Evolutionary conservation across 2,329 filamentous ascomycete genomes (phyloP), one percentile per base, ranked within the genome.

Genomic region (Venturia carpophila): DNA sequence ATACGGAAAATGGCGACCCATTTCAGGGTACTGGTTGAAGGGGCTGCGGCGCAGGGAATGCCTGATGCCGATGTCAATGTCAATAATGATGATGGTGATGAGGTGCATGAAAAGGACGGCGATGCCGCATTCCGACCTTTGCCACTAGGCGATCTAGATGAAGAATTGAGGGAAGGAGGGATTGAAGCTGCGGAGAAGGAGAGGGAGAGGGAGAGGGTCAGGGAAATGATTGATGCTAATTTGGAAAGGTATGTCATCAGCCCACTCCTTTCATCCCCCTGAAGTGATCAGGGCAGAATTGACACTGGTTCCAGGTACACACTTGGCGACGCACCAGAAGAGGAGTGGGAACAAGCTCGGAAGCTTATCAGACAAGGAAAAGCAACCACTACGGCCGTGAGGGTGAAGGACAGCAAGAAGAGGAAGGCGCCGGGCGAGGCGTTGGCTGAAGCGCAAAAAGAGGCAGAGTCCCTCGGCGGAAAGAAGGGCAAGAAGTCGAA

Each of bases 211-310:
- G 87, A 90, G 75, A 90, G 93, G 77, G 91, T 96, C 76, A 86
- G 89, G 71, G 90, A 91, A 69, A 80, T 97, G 69, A 96, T 97
- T 71, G 90, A 97, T 79, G 89, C 92, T 68, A 79, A 97, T 67
- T 92, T 97, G 63, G 91, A 96, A 71, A 87, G 90, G 85, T 93
- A 82, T 83, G 87, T 78, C 65, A 19, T 21, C 60, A 58, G 5
- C 15, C 30, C 63, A 64, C 65, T 64, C 60, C 65, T 1, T 42
- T n/a, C 41, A 66, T 41, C 64, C n/a, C 19, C 10, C 10, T 11
- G 4, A 3, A 41, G 4, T 11, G 10, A 2, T 15, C 39, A n/a
- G 39, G 39, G 10, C 15, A 11, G 15, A 11, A 56, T 60, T 56
- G 49, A 41, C 34, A 21, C 34, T 1, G 42, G 15, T 52, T n/a